Evolutionary conservation across 1,284 basidiomycete genomes (phyloP), one percentile per base, ranked within the genome.

Genomic region (Apiotrichum sp.): DNA sequence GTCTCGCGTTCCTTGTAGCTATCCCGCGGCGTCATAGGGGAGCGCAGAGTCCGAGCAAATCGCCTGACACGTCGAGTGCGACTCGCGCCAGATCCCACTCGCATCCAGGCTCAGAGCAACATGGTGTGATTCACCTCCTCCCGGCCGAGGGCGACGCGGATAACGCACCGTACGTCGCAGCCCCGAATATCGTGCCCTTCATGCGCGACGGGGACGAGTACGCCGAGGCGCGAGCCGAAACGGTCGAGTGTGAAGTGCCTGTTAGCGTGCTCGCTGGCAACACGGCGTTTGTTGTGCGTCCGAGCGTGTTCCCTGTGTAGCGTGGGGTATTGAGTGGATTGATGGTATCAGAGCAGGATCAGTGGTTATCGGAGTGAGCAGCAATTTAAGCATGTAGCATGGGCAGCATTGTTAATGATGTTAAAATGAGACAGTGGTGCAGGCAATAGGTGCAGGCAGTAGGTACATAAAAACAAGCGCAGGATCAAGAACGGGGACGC

Each of bases 161-260:
- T 47, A 62, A 65, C 32, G 47, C 35, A 36, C 53, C 48, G 29
- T 61, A 56, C 49, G 50, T 52, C 7, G 84, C 86, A 0, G 78
- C 84, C 13, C 62, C 70, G 1, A 76, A 76, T 3, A 80, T 87
- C 43, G 83, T 84, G 32, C 86, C 87, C 1, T 72, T 83, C 62
- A 53, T 63, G 35, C 34, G 16, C 16, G 47, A 48, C 14, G 5
- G 42, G 14, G 47, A 11, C 9, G n/a, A 48, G 41, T 44, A 46
- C 31, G 53, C 56, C 47, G 85, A 84, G 56, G 79, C 86, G 16
- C 78, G 75, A 66, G 80, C 86, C 31, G 89, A 93, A 79, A 87
- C 85, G 58, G 88, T 96, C 16, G 90, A 93, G 70, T 93, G 91
- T 66, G 87, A 89, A 72, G 86, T 96, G 48, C 89, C 89, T n/a